Evolutionary conservation across 345 rosid species (phyloP).

Genomic region (Diplotaxis tenuifolia): DNA sequence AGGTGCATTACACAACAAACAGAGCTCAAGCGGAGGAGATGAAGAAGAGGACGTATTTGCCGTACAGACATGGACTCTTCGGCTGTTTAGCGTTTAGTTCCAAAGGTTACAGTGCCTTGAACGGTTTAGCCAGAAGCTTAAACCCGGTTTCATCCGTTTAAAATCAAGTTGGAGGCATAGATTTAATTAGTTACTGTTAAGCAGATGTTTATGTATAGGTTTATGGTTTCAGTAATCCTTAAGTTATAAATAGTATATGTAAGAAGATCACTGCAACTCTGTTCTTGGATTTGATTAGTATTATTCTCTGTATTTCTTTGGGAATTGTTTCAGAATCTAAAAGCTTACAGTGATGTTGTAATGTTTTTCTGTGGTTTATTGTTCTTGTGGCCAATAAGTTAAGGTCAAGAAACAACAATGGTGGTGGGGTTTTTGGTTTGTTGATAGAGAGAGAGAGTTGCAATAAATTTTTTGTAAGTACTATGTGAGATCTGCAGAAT

Average conservation of each 20-base stretch:
- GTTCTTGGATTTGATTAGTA: conserved; percentile 12
- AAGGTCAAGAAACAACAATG: too few species aligned
- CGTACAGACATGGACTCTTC: conserved; percentile 84
- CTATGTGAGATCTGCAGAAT: too few species aligned
- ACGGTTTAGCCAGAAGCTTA: conserved; percentile 79
- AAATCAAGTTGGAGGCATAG: conserved; percentile 19
- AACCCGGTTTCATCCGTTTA: conserved; percentile 88
- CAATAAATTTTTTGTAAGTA: too few species aligned
- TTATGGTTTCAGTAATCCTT: neutral
- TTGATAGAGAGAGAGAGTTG: too few species aligned
- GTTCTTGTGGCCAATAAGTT: neutral
- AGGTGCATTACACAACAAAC: conserved; percentile 79
- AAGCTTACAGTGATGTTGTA: conserved; percentile 6
- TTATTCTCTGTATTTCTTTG: conserved; percentile 14
- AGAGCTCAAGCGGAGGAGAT: conserved; percentile 94
- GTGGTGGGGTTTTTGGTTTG: too few species aligned
- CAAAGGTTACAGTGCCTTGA: conserved; percentile 87
- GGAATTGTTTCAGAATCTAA: conserved; percentile 15
- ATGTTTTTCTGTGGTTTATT: neutral
- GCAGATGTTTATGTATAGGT: conserved; percentile 6
- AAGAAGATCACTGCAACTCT: neutral
- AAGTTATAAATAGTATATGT: too few species aligned
- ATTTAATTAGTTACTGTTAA: neutral
- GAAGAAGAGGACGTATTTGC: conserved; percentile 92
- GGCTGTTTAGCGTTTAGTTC: conserved; percentile 96